phyloP scores from a whole-genome alignment of 805 yeast genomes.

The Jamesozyma gamospora region DNA sequence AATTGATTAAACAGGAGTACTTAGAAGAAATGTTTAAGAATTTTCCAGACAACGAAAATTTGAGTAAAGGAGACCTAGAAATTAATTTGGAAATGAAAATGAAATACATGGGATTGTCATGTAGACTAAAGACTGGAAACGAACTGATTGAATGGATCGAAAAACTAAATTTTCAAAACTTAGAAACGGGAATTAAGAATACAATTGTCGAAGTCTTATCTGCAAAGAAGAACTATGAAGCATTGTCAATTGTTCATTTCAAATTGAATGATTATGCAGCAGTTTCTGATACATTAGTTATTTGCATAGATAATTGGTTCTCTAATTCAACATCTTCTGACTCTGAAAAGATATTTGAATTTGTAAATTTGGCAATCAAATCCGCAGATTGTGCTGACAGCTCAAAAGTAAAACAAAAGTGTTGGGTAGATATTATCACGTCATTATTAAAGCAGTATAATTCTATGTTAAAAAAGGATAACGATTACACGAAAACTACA shows the following conservation, averaged over 20 bases:
- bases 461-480: neutral
- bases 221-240: constrained; percentile 10
- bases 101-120: constrained; percentile 12
- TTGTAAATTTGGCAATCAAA: constrained; percentile 9
- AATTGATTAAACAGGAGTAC: constrained; percentile 9
- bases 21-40: constrained; percentile 10
- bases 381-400: constrained; percentile 5
- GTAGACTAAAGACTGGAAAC: constrained; percentile 6
- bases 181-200: constrained; percentile 6
- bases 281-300: constrained; percentile 12
- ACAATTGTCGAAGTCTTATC: constrained; percentile 7
- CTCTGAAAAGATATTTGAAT: constrained; percentile 5
- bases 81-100: constrained; percentile 5
- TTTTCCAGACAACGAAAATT: neutral
- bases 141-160: constrained; percentile 13
- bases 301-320: constrained; percentile 13
- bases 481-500: neutral
- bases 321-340: neutral
- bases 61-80: neutral
- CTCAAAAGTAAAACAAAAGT: constrained; percentile 4
- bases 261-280: constrained; percentile 10
- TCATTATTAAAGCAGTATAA: constrained; percentile 11
- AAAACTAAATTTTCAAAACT: constrained; percentile 7
- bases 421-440: constrained; percentile 21
- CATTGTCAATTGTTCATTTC: constrained; percentile 12